These are phyloP conservation scores for Bretschneidera sinensis DNA, from an alignment of 345 rosid genomes.

Conservation along the genomic window DNA sequence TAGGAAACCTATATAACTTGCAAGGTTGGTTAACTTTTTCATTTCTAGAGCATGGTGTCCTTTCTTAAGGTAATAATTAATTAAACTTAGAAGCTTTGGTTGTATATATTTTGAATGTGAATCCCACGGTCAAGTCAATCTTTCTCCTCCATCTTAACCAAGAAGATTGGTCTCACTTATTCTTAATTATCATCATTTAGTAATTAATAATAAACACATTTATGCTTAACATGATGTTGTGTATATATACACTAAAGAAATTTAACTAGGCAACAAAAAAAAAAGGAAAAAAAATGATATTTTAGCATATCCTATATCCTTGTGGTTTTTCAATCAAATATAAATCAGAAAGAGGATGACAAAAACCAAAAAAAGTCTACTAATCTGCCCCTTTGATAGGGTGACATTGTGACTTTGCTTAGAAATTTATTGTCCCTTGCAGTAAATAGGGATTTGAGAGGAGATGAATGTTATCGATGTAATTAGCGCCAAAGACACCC, in stretches of 20 bases:
- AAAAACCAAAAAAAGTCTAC: neutral
- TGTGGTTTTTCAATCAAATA: slow-evolving; percentile 7
- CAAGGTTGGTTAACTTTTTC: neutral
- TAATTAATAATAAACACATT: too few relatives aligned
- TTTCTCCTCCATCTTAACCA: too few relatives aligned
- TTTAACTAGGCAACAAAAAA: neutral
- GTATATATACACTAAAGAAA: too few relatives aligned
- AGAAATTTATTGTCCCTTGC: too few relatives aligned
- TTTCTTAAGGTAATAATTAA: neutral
- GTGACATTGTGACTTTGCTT: slow-evolving; percentile 3
- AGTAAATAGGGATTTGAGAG: too few relatives aligned
- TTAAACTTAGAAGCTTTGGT: too few relatives aligned
- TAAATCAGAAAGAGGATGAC: neutral
- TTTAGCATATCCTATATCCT: neutral
- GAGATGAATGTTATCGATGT: slow-evolving; percentile 29
- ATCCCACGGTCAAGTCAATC: neutral
- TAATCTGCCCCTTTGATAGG: neutral
- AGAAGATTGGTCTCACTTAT: too few relatives aligned
- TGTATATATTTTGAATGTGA: neutral
- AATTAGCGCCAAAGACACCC: slow-evolving; percentile 21
- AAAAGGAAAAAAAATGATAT: neutral
- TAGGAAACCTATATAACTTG: neutral
- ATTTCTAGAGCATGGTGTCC: too few relatives aligned
- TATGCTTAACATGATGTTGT: too few relatives aligned
- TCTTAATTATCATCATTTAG: too few relatives aligned